Percentiles rank a stretch among this genome's conserved stretches.
These are phyloP conservation scores for Colletotrichum melonis DNA, from an alignment of 2,329 filamentous ascomycete species.

Conservation along the genomic window DNA sequence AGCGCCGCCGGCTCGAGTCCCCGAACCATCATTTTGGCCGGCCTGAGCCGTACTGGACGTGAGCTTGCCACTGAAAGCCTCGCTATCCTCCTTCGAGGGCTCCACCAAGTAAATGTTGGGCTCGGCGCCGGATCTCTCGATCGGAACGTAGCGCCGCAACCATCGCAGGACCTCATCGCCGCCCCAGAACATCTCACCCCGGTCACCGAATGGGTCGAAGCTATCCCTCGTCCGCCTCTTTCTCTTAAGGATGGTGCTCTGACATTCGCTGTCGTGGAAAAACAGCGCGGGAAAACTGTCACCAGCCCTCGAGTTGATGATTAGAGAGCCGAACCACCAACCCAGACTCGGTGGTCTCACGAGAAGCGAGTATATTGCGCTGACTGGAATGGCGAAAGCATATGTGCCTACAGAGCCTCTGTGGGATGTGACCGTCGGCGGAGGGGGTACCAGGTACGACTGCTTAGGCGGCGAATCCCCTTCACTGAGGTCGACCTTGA, in stretches of 20 bases:
- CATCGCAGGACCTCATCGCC: conserved; percentile 95
- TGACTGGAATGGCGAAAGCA: conserved; percentile 90
- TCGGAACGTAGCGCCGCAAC: conserved; percentile 84
- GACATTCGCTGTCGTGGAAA: conserved; percentile 97
- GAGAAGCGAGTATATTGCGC: conserved; percentile 89
- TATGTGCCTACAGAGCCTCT: conserved; percentile 80
- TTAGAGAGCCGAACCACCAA: conserved; percentile 98
- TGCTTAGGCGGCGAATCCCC: conserved; percentile 84
- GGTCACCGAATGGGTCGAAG: conserved; percentile 90
- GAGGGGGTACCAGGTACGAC: conserved; percentile 90
- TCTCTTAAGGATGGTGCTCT: conserved; percentile 94
- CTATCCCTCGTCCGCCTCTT: conserved; percentile 85
- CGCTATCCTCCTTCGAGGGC: conserved; percentile 84
- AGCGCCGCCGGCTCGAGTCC: conserved; percentile 37
- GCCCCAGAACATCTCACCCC: conserved; percentile 94
- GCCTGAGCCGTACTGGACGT: conserved; percentile 58
- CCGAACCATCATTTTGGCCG: conserved; percentile 51
- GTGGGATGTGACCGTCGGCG: conserved; percentile 85
- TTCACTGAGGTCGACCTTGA: conserved; percentile 92
- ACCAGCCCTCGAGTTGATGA: conserved; percentile 90
- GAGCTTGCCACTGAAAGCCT: conserved; percentile 78
- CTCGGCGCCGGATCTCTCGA: conserved; percentile 88
- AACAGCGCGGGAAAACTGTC: conserved; percentile 96
- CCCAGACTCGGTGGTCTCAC: conserved; percentile 92
- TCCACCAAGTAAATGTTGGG: conserved; percentile 93